phyloP scores from a whole-genome alignment of 805 yeast species.

The Ogataea saltuana region DNA sequence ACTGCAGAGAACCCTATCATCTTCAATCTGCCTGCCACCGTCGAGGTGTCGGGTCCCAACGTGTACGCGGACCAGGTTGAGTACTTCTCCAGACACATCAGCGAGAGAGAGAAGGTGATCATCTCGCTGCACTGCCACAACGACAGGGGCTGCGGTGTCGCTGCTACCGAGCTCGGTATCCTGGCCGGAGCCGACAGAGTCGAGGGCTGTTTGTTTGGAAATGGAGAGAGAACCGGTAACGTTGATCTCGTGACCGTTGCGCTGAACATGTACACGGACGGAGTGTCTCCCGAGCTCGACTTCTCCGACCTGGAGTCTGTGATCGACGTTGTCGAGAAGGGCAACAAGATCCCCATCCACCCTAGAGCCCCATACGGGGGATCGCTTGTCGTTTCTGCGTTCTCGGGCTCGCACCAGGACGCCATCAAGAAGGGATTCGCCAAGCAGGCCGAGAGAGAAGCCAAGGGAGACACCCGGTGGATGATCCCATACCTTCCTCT shows the following conservation, averaged over 20 bases:
- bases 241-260: constrained; percentile 78
- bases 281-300: constrained; percentile 70
- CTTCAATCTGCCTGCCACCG: constrained; percentile 80
- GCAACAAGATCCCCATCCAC: constrained; percentile 74
- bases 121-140: constrained; percentile 76
- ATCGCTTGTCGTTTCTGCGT: constrained; percentile 75
- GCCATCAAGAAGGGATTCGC: constrained; percentile 40
- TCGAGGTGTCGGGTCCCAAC: constrained; percentile 75
- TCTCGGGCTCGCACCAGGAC: constrained; percentile 56
- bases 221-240: constrained; percentile 85
- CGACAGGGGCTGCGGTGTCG: constrained; percentile 83
- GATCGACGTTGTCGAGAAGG: constrained; percentile 69
- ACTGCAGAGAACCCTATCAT: constrained; percentile 71
- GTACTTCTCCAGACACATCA: constrained; percentile 64
- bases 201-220: constrained; percentile 81
- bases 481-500: constrained; percentile 74
- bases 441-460: constrained; percentile 53
- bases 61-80: constrained; percentile 81
- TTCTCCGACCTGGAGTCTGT: constrained; percentile 67
- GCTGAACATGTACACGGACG: constrained; percentile 75
- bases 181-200: constrained; percentile 86
- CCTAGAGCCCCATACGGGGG: constrained; percentile 83
- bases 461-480: constrained; percentile 56
- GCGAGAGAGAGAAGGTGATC: constrained; percentile 69
- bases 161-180: constrained; percentile 75